Conservation (phyloP, 2,329 filamentous ascomycete species). For the Ambrosiella cleistominuta region DNA sequence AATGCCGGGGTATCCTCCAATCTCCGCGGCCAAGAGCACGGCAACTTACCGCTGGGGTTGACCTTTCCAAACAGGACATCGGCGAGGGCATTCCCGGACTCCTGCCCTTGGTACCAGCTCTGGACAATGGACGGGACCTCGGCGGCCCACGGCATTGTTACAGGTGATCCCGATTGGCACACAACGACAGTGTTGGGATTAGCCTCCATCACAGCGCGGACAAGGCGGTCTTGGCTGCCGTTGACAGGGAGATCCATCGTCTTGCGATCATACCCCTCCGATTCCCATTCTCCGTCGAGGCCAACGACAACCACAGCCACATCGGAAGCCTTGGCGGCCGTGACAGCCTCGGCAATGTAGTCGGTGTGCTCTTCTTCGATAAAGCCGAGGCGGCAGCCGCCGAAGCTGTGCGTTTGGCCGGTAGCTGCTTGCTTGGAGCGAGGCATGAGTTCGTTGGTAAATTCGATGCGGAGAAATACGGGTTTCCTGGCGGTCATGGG, state of each 20-base stretch:
- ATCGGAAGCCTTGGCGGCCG: constrained; percentile 42
- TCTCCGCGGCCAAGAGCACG: constrained; percentile 48
- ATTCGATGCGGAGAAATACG: constrained; percentile 44
- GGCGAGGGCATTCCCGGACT: constrained; percentile 51
- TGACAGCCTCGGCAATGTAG: constrained; percentile 47
- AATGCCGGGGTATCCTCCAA: constrained; percentile 52
- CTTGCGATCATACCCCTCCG: constrained; percentile 56
- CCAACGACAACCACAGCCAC: constrained; percentile 53
- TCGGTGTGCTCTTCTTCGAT: constrained; percentile 46
- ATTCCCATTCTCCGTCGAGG: constrained; percentile 58
- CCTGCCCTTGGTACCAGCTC: constrained; percentile 59
- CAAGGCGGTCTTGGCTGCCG: constrained; percentile 43
- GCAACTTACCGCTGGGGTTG: constrained; percentile 52
- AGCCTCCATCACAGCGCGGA: constrained; percentile 41
- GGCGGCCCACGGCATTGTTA: constrained; percentile 53
- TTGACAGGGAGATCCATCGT: constrained; percentile 50
- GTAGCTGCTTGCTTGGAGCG: constrained; percentile 39
- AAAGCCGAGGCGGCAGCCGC: constrained; percentile 54
- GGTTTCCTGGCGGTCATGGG: constrained; percentile 40
- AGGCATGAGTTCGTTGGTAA: constrained; percentile 48
- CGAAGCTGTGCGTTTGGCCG: constrained; percentile 46
- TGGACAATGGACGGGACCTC: constrained; percentile 50
- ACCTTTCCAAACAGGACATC: constrained; percentile 46
- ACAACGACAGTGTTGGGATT: constrained; percentile 52
- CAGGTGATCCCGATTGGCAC: constrained; percentile 50